Evolutionary conservation across 305 asterid genomes (phyloP).

Genomic region (Solanum hybrid): DNA sequence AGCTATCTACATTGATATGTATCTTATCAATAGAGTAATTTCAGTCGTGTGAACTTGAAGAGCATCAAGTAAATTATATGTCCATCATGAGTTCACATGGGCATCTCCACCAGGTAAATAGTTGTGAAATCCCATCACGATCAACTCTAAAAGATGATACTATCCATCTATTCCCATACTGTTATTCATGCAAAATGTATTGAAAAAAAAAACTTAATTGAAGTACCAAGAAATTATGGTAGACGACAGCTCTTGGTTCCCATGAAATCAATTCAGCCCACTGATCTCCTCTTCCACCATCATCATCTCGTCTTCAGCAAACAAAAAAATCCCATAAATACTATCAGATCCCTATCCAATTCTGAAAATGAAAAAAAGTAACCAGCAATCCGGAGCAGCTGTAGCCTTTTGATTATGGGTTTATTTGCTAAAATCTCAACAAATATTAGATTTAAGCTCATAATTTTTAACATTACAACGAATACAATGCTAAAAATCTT

Average conservation of each 20-base stretch:
- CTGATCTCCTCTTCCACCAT: conserved; percentile 44
- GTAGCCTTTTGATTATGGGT: not conserved
- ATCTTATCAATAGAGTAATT: not conserved
- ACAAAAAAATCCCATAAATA: not conserved
- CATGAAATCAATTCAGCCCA: conserved; percentile 88
- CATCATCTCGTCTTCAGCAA: conserved; percentile 14
- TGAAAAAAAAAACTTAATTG: not conserved
- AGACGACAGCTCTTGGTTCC: conserved; percentile 87
- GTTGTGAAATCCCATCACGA: not conserved
- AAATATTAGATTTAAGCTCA: not conserved
- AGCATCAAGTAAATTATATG: not conserved
- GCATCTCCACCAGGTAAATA: not conserved
- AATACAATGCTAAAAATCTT: not conserved
- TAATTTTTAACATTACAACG: not conserved
- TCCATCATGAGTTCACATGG: not conserved
- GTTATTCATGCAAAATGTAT: not conserved
- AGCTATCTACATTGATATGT: not conserved
- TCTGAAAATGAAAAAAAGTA: not conserved
- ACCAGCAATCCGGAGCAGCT: not conserved
- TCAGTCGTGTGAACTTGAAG: not conserved
- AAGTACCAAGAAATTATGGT: conserved; percentile 69
- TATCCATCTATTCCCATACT: not conserved
- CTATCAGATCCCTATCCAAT: not conserved
- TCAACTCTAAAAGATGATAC: not conserved
- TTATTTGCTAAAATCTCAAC: not conserved